Base-by-base conservation (phyloP, 2,329 filamentous ascomycete genomes). In the Aphanoascus verrucosus region DNA sequence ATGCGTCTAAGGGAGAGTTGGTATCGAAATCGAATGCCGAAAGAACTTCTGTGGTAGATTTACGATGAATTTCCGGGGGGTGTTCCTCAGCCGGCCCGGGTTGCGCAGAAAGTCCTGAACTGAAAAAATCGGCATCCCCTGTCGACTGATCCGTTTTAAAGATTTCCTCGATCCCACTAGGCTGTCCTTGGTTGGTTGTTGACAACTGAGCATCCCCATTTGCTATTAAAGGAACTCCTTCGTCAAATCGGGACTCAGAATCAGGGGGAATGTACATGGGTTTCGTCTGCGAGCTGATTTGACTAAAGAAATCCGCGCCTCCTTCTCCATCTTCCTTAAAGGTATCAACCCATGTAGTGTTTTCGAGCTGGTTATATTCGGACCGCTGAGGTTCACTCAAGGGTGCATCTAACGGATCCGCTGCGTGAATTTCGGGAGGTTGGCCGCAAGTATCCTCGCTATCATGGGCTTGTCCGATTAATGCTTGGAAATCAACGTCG, bases 1-100 rank as follows among this genome's bases (percentile, higher is more conserved):
- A 28, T 28, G 23, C 3, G 3, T 28, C 23, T 28, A 28, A 7
- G 23, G 23, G 23, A 8, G 63, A 67, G 47, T 61, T 63, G n/a
- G 62, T 54, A 3, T 60, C 52, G 48, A 66, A 65, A 20, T 75
- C 67, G 56, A 81, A 61, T 1, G 75, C 73, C 23, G 75, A 71
- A 54, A 87, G 69, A 1, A 84, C 83, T 65, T 88, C 81, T 62
- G 77, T 75, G 0, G 85, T 88, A 17, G 82, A 84, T 65, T 88
- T 88, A 53, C 84, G 77, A 59, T 82, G 76, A 2, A 40, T 7
- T 38, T 46, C 54, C 38, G 61, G 64, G 41, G 62, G 65, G 7
- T 37, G 4, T 6, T 38, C 54, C 44, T 56, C 40, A 3, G 58
- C 41, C 2, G 56, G 53, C 8, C 60, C 58, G 17, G 46, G 2